Percentiles rank a stretch among this genome's conserved stretches.
Evolutionary conservation across 2,329 filamentous ascomycete genomes (phyloP).

Genomic region (Chalaropsis thielavioides): DNA sequence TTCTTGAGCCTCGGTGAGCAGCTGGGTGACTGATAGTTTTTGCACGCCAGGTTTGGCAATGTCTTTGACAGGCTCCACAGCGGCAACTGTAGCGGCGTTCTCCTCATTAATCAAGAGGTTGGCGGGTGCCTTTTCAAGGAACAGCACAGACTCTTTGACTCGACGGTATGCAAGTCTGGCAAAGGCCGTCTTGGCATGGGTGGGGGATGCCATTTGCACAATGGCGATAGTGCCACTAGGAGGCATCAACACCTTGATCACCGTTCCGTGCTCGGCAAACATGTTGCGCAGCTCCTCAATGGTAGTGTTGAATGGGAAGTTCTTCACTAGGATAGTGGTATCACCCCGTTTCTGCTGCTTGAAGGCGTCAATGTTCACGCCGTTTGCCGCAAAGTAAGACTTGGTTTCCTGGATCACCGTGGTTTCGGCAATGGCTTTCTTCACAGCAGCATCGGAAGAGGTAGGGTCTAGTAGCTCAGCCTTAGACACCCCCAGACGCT

Average conservation of each 20-base stretch:
- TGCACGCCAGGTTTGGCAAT: conserved; percentile 30
- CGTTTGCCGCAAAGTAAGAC: conserved; percentile 72
- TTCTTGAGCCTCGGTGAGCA: conserved; percentile 48
- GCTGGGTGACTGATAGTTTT: conserved; percentile 49
- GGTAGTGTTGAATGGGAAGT: conserved; percentile 74
- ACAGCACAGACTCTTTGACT: conserved; percentile 79
- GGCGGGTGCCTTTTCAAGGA: conserved; percentile 84
- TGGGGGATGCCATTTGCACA: conserved; percentile 67
- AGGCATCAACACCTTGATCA: conserved; percentile 77
- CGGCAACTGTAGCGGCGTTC: conserved; percentile 21
- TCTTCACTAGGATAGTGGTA: conserved; percentile 80
- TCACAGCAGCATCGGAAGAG: conserved; percentile 82
- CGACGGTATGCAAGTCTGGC: conserved; percentile 74
- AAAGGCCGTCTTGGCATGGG: conserved; percentile 73
- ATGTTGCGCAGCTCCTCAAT: conserved; percentile 63
- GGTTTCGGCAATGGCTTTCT: conserved; percentile 93
- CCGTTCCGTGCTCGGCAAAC: conserved; percentile 73
- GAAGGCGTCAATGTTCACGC: conserved; percentile 85
- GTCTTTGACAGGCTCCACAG: conserved; percentile 24
- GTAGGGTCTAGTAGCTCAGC: conserved; percentile 89
- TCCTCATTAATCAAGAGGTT: conserved; percentile 47
- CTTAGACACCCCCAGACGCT: conserved; percentile 77
- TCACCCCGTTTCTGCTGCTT: conserved; percentile 74
- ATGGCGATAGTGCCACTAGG: conserved; percentile 88
- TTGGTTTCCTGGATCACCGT: conserved; percentile 94